These are phyloP conservation scores for Coemansia sp. DNA, from an alignment of 192 early-diverging fungal genomes.

Conservation along the genomic window DNA sequence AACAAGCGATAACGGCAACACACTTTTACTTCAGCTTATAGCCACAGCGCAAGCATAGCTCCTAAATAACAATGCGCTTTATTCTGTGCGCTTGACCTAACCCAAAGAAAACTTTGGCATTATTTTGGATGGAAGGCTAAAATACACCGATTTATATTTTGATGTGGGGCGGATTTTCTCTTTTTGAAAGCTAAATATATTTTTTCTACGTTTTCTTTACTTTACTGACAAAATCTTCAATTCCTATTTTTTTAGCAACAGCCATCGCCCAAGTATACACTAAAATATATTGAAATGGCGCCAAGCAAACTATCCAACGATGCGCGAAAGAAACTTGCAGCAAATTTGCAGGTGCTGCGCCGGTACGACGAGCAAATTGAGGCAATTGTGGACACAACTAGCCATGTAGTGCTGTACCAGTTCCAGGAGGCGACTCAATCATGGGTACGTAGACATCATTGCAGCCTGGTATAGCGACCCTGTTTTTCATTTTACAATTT, in stretches of 20 bases:
- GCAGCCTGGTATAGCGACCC: neutral
- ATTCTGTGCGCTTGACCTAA: no score
- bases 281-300: conserved; percentile 30
- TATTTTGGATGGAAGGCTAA: no score
- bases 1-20: no score
- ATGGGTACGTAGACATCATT: conserved; percentile 71
- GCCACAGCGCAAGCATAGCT: no score
- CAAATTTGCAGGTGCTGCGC: conserved; percentile 80
- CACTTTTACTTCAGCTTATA: no score
- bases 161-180: no score
- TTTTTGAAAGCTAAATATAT: no score
- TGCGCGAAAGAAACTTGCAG: conserved; percentile 51
- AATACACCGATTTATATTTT: no score
- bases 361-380: conserved; percentile 78
- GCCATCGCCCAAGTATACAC: neutral
- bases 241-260: conserved; percentile 3
- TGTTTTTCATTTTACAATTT: neutral
- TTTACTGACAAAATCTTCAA: neutral
- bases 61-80: no score
- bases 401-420: conserved; percentile 87
- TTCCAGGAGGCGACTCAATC: conserved; percentile 67
- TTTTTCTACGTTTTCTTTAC: no score
- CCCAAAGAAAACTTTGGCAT: no score
- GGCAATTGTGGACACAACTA: conserved; percentile 79
- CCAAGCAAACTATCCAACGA: conserved; percentile 43